A percentile compares a stretch with the other conserved stretches of the same genome.
phyloP scores from a whole-genome alignment of 2,329 filamentous ascomycete species.

The Neurospora crassa region DNA sequence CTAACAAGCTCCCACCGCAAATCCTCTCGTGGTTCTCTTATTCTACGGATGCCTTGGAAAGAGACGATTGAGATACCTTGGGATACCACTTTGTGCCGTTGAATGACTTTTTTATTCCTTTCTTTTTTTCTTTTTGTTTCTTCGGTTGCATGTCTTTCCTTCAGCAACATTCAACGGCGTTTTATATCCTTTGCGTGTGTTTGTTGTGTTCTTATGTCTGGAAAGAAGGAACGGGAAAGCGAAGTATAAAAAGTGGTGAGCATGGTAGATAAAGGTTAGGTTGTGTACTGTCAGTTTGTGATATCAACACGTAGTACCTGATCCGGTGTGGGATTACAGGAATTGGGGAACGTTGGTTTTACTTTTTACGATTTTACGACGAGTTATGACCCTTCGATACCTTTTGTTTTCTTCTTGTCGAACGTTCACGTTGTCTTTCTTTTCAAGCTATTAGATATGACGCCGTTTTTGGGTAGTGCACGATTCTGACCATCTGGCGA shows the following conservation, averaged over 20 bases:
- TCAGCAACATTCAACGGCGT: not conserved
- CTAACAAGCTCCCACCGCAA: not conserved
- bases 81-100: not conserved
- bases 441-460: not conserved
- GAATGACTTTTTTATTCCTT: not conserved
- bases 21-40: not conserved
- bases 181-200: not conserved
- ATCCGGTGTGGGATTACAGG: not conserved
- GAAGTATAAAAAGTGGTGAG: not conserved
- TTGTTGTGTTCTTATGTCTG: not conserved
- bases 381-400: not conserved
- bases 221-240: not conserved
- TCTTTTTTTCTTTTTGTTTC: not conserved
- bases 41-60: not conserved
- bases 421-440: not conserved
- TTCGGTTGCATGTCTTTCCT: not conserved
- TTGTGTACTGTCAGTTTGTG: not conserved
- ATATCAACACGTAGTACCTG: not conserved
- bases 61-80: not conserved
- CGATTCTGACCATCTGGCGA: not conserved
- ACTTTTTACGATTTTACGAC: not conserved
- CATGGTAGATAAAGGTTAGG: conserved; percentile 1
- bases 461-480: not conserved
- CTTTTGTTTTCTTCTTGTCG: conserved; percentile 3
- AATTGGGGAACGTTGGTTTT: not conserved